These are phyloP conservation scores for Solanum bulbocastanum DNA, from an alignment of 257 asterid species.

Conservation along the genomic window DNA sequence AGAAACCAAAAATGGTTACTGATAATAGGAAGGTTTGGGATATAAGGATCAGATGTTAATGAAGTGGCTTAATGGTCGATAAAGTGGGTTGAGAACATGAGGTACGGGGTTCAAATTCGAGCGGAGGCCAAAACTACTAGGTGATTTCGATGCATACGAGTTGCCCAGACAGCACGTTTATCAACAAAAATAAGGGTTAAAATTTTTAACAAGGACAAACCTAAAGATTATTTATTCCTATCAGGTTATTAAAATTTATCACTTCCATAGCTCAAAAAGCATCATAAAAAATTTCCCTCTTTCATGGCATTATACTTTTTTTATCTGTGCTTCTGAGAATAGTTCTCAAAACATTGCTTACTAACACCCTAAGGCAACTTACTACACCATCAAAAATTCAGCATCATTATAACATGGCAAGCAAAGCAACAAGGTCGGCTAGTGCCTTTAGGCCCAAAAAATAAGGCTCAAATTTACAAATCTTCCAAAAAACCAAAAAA, in stretches of 20 bases:
- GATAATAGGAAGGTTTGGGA: not conserved
- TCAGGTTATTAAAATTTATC: not conserved
- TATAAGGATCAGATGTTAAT: not conserved
- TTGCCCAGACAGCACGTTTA: not conserved
- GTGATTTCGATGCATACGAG: not conserved
- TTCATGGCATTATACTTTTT: not conserved
- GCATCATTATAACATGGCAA: not conserved
- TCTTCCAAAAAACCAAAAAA: not conserved
- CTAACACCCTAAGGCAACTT: not conserved
- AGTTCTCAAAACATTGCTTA: not conserved
- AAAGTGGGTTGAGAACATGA: not conserved
- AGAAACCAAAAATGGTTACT: not conserved
- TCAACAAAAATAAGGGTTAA: not conserved
- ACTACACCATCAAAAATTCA: not conserved
- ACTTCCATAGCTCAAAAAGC: not conserved
- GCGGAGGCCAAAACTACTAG: not conserved
- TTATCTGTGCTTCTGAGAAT: not conserved
- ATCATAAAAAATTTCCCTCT: not conserved
- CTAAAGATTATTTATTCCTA: not conserved
- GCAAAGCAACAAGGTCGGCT: not conserved
- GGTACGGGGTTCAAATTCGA: not conserved
- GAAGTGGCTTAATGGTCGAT: not conserved
- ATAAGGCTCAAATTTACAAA: not conserved
- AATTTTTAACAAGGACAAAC: not conserved
- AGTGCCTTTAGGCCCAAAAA: not conserved